These are phyloP conservation scores for Pyrus pyrifolia DNA, from an alignment of 306 rosid genomes.

Conservation along the genomic window DNA sequence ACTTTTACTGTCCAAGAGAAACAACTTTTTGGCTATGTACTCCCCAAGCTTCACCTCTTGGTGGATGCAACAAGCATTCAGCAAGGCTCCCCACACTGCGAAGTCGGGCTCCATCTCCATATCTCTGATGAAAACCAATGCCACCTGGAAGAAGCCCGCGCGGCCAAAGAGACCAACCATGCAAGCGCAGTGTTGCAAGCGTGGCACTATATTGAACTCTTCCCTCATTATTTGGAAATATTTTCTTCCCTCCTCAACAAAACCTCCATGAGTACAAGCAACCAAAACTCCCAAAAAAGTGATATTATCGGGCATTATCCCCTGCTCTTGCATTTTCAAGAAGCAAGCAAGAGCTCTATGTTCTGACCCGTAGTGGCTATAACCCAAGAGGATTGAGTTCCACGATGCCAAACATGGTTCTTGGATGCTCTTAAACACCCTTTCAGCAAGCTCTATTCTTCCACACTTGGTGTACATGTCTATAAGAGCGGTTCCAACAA, in stretches of 20 bases:
- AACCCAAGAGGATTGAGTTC: slow-evolving; percentile 77
- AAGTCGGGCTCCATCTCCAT: slow-evolving; percentile 67
- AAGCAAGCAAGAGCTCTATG: slow-evolving; percentile 54
- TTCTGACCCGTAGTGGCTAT: slow-evolving; percentile 58
- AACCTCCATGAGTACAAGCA: slow-evolving; percentile 65
- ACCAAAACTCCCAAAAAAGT: slow-evolving; percentile 67
- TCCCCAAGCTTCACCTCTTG: slow-evolving; percentile 68
- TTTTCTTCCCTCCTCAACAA: slow-evolving; percentile 45
- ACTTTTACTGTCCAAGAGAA: slow-evolving; percentile 42
- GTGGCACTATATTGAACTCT: slow-evolving; percentile 42
- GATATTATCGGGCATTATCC: slow-evolving; percentile 58
- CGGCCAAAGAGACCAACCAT: slow-evolving; percentile 61
- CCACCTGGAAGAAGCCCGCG: slow-evolving; percentile 60
- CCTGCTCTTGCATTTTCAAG: slow-evolving; percentile 43
- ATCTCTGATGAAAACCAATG: slow-evolving; percentile 33
- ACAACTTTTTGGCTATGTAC: slow-evolving; percentile 47
- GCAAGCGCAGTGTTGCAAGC: slow-evolving; percentile 65
- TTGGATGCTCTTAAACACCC: slow-evolving; percentile 41
- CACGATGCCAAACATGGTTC: slow-evolving; percentile 73
- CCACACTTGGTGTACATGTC: slow-evolving; percentile 86
- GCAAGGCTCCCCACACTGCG: slow-evolving; percentile 66
- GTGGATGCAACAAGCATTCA: slow-evolving; percentile 63
- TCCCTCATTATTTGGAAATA: slow-evolving; percentile 45
- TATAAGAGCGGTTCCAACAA: slow-evolving; percentile 62
- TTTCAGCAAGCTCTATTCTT: slow-evolving; percentile 61